Conservation (phyloP, 2,329 filamentous ascomycete genomes). For the Neobulgaria alba region DNA sequence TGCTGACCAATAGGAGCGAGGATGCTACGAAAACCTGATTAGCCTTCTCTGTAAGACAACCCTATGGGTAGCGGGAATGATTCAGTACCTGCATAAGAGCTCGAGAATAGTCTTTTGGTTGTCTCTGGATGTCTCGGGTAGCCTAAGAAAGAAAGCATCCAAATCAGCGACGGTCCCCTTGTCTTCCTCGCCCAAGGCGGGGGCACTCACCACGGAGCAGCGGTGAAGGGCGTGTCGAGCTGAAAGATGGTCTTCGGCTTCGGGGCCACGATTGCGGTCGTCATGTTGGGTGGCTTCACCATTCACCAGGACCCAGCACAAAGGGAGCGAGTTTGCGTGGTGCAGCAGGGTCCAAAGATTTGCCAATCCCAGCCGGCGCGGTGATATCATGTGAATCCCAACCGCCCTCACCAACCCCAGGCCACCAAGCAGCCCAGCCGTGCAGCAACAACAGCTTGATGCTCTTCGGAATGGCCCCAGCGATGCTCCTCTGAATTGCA, state of each 20-base stretch:
- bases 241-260: slow-evolving; percentile 53
- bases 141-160: background rate
- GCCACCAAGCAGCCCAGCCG: too few species aligned
- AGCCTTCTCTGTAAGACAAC: background rate
- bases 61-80: background rate
- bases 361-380: too few species aligned
- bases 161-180: background rate
- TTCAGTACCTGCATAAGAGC: slow-evolving; percentile 54
- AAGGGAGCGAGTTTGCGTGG: too few species aligned
- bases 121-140: slow-evolving; percentile 46
- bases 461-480: too few species aligned
- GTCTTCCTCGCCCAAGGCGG: too few species aligned
- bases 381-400: too few species aligned
- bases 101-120: slow-evolving; percentile 59
- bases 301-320: too few species aligned
- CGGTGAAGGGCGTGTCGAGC: slow-evolving; percentile 56
- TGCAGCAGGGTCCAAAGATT: too few species aligned
- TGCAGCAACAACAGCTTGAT: too few species aligned
- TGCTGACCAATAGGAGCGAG: slow-evolving; percentile 56
- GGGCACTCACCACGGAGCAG: slow-evolving; percentile 50
- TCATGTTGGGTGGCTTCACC: background rate
- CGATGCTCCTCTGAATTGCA: too few species aligned
- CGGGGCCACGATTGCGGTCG: slow-evolving; percentile 35
- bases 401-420: too few species aligned
- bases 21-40: slow-evolving; percentile 37